phyloP scores from a whole-genome alignment of 768 basidiomycete genomes.

The Pisolithus albus region DNA sequence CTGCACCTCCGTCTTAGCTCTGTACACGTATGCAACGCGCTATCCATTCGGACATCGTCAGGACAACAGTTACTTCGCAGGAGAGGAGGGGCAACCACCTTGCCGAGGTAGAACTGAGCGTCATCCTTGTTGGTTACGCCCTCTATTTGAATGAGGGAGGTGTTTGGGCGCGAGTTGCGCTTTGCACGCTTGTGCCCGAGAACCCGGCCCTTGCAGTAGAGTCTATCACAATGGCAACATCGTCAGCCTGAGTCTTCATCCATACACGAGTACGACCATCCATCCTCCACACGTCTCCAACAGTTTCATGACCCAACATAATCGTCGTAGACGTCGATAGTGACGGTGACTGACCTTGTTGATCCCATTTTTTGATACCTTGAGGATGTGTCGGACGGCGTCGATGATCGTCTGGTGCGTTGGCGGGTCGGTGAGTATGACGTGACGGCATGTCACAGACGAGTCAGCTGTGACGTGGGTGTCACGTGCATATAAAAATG shows the following conservation, averaged over 20 bases:
- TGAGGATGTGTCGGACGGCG: slow-evolving; percentile 20
- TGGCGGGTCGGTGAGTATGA: background rate
- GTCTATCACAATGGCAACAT: slow-evolving; percentile 39
- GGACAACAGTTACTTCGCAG: background rate
- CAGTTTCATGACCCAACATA: background rate
- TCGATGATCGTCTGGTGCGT: slow-evolving; percentile 18
- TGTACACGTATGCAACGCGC: slow-evolving; percentile 98
- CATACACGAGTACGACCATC: background rate
- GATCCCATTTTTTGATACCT: slow-evolving; percentile 61
- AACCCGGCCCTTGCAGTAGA: slow-evolving; percentile 95
- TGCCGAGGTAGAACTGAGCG: slow-evolving; percentile 97
- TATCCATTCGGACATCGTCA: slow-evolving; percentile 23
- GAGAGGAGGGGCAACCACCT: slow-evolving; percentile 50
- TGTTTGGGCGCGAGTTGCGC: slow-evolving; percentile 93
- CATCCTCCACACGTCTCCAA: slow-evolving; percentile 12
- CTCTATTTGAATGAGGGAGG: slow-evolving; percentile 94
- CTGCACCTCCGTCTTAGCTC: slow-evolving; percentile 88
- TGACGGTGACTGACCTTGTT: slow-evolving; percentile 56
- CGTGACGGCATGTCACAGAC: slow-evolving; percentile 25
- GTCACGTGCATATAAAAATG: slow-evolving; percentile 12
- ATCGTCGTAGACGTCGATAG: background rate
- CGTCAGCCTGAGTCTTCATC: slow-evolving; percentile 3
- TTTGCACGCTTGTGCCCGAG: slow-evolving; percentile 98
- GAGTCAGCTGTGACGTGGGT: slow-evolving; percentile 12
- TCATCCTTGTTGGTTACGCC: slow-evolving; percentile 91